Percentiles rank a stretch among this genome's conserved stretches.
Evolutionary conservation across 805 yeast genomes (phyloP).

Genomic region (Candida pseudoglaebosa): DNA sequence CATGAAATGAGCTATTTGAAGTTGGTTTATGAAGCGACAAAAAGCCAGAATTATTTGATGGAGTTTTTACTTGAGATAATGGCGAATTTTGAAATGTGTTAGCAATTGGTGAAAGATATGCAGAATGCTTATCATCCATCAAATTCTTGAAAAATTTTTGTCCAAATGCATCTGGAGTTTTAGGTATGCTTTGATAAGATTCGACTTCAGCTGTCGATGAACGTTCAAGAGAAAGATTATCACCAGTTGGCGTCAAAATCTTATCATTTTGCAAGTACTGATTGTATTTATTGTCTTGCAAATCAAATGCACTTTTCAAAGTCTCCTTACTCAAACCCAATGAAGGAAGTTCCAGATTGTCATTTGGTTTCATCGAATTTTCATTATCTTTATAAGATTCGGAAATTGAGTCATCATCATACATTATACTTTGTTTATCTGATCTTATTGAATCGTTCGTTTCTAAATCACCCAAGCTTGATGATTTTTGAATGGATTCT

Average conservation of each 20-base stretch:
- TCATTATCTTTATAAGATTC: background rate
- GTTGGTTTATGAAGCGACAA: background rate
- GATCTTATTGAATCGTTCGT: background rate
- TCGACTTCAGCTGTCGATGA: background rate
- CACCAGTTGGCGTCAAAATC: background rate
- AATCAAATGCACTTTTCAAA: conserved; percentile 3
- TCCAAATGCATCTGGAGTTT: conserved; percentile 22
- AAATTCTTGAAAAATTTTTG: background rate
- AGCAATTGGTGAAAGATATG: background rate
- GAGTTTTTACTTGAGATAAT: background rate
- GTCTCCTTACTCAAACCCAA: background rate
- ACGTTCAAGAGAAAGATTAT: background rate
- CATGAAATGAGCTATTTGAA: conserved; percentile 10
- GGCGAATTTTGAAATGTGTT: background rate
- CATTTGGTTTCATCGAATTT: background rate
- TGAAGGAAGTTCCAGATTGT: background rate
- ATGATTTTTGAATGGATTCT: background rate
- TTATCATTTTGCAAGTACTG: background rate
- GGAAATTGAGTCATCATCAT: background rate
- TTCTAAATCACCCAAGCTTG: background rate
- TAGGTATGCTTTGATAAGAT: conserved; percentile 7
- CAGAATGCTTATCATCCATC: background rate
- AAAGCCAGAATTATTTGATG: background rate
- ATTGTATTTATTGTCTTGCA: background rate
- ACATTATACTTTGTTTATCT: background rate